Evolutionary conservation across 1,284 basidiomycete species (phyloP).

Genomic region (Takashimella tepidaria): DNA sequence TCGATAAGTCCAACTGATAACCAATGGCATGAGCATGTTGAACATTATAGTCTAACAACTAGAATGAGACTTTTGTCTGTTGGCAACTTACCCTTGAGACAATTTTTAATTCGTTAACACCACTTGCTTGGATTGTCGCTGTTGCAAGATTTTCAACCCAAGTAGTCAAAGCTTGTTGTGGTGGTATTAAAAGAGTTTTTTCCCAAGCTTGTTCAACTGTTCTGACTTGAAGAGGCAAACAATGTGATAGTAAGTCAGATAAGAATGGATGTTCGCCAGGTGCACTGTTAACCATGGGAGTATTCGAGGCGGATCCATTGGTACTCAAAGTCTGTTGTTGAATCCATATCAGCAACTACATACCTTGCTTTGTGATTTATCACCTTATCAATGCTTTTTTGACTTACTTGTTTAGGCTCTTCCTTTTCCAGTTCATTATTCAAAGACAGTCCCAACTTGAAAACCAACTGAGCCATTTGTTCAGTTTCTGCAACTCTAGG

Average conservation of each 20-base stretch:
- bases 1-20: slow-evolving; percentile 23
- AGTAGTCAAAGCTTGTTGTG: slow-evolving; percentile 19
- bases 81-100: slow-evolving; percentile 23
- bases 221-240: slow-evolving; percentile 19
- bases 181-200: slow-evolving; percentile 22
- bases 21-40: neutral
- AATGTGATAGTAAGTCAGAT: slow-evolving; percentile 26
- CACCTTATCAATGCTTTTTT: no score
- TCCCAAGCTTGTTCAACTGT: slow-evolving; percentile 29
- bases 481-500: slow-evolving; percentile 2
- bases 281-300: neutral
- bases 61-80: neutral
- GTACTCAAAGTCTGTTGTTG: slow-evolving; percentile 5
- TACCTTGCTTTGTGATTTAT: no score
- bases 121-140: slow-evolving; percentile 29
- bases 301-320: neutral
- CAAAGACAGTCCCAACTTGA: slow-evolving; percentile 16
- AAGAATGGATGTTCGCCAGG: slow-evolving; percentile 25
- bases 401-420: no score
- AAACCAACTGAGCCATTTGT: slow-evolving; percentile 11
- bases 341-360: no score
- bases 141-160: slow-evolving; percentile 35
- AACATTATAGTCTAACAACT: slow-evolving; percentile 24
- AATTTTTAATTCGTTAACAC: slow-evolving; percentile 25
- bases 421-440: slow-evolving; percentile 12